Base-by-base conservation (phyloP, 768 basidiomycete species). In the Lactifluus piperatus region DNA sequence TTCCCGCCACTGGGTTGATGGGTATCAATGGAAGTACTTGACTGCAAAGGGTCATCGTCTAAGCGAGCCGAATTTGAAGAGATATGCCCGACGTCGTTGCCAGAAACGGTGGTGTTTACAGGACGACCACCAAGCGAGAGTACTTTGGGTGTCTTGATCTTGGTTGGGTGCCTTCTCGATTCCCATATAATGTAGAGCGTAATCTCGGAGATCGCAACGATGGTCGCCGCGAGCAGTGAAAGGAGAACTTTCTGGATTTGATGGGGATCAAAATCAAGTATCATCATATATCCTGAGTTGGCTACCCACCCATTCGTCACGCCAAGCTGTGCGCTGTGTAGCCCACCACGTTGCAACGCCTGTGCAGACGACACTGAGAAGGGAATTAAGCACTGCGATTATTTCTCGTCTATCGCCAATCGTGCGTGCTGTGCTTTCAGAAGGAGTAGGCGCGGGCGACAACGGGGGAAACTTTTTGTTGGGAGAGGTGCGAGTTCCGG, bases 401-500 rank as follows among this genome's bases (percentile, higher is more conserved):
- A 92, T 81, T 13, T 83, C 80, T 58, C 83, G 83, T 55, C 79
- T 74, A 58, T 91, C 88, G 44, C 76, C 76, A 26, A 72, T 70
- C 53, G 71, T 78, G 58, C 46, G 74, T 76, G 14, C 79, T 67
- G 56, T 79, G 73, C 62, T 81, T 57, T 77, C 30, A 77, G 78
- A 57, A 77, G 77, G 57, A 70, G 72, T 22, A 75, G 77, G 24
- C 74, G 77, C 4, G 67, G 58, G 64, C 82, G 80, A 30, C 10
- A 27, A 11, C 9, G 72, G 63, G 32, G 83, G 83, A 60, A 89
- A 87, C 36, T 77, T 82, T 54, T 85, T 80, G 58, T 87, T 82
- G 22, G 90, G 90, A 6, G 88, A 88, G n/a, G 89, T 85, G 45
- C 77, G 80, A 6, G 84, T 78, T 37, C 90, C 90, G 16, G 91